Conservation (phyloP, 495 filamentous ascomycete species). For the Halenospora varia region DNA sequence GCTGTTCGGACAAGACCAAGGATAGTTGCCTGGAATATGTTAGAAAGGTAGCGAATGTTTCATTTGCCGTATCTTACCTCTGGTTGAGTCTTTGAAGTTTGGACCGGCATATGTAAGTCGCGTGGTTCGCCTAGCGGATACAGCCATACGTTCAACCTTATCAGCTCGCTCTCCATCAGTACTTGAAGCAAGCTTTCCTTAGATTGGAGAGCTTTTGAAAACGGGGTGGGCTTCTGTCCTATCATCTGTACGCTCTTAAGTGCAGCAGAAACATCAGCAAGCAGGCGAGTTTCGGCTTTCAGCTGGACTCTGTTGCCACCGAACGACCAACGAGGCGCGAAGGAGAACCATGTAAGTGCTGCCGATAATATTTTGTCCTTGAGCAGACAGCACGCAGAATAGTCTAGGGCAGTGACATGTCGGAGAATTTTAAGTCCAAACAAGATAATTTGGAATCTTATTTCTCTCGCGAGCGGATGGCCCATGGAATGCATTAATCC, state of each 20-base stretch:
- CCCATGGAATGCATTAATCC: constrained; percentile 62
- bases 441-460: constrained; percentile 81
- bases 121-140: constrained; percentile 70
- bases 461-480: constrained; percentile 86
- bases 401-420: constrained; percentile 58
- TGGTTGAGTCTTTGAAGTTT: constrained; percentile 37
- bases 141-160: constrained; percentile 84
- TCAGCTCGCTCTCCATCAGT: constrained; percentile 80
- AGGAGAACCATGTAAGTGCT: constrained; percentile 81
- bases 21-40: constrained; percentile 40
- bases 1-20: constrained; percentile 68
- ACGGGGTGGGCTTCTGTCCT: constrained; percentile 46
- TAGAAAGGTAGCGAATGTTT: too few species aligned
- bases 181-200: constrained; percentile 78
- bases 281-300: constrained; percentile 82
- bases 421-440: constrained; percentile 75
- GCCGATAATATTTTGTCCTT: constrained; percentile 87
- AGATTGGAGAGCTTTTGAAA: constrained; percentile 60
- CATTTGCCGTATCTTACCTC: too few species aligned
- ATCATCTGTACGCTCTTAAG: constrained; percentile 54
- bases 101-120: constrained; percentile 23
- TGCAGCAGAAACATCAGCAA: constrained; percentile 67
- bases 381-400: constrained; percentile 62
- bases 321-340: constrained; percentile 86
- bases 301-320: constrained; percentile 90